These are phyloP conservation scores for Copromyces sp. DNA, from an alignment of 495 filamentous ascomycete species.

Conservation along the genomic window DNA sequence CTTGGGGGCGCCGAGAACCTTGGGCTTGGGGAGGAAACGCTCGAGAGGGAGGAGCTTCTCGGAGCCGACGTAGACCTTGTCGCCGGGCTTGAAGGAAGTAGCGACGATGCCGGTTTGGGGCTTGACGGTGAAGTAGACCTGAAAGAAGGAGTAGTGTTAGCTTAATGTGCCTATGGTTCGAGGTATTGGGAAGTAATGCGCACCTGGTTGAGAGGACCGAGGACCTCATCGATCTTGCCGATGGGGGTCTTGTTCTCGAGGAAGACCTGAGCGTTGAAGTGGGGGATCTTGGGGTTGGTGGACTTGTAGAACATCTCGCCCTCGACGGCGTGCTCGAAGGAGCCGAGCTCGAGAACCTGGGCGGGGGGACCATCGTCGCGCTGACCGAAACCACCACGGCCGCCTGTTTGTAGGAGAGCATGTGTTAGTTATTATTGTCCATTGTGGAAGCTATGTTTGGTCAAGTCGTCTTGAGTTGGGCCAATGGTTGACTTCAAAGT, in stretches of 20 bases:
- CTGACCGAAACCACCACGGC: constrained; percentile 43
- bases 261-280: constrained; percentile 98
- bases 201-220: constrained; percentile 80
- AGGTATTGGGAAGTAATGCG: background rate
- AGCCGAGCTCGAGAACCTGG: constrained; percentile 66
- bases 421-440: background rate
- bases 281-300: constrained; percentile 88
- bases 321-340: constrained; percentile 86
- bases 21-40: constrained; percentile 92
- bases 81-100: constrained; percentile 84
- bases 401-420: constrained; percentile 6
- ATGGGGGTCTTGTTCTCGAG: constrained; percentile 93
- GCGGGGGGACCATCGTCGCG: constrained; percentile 46
- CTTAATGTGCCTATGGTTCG: background rate
- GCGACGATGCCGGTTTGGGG: constrained; percentile 91
- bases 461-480: background rate
- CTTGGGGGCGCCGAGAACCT: constrained; percentile 39
- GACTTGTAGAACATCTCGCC: constrained; percentile 94
- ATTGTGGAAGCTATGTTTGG: background rate
- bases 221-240: constrained; percentile 90
- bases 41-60: constrained; percentile 94
- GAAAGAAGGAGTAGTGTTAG: background rate
- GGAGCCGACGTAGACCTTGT: constrained; percentile 91
- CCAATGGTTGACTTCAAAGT: background rate
- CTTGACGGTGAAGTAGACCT: constrained; percentile 94